Percentiles rank a stretch among this genome's conserved stretches.
phyloP scores from a whole-genome alignment of 75 land plant species.

The Pseudotsuga menziesii region DNA sequence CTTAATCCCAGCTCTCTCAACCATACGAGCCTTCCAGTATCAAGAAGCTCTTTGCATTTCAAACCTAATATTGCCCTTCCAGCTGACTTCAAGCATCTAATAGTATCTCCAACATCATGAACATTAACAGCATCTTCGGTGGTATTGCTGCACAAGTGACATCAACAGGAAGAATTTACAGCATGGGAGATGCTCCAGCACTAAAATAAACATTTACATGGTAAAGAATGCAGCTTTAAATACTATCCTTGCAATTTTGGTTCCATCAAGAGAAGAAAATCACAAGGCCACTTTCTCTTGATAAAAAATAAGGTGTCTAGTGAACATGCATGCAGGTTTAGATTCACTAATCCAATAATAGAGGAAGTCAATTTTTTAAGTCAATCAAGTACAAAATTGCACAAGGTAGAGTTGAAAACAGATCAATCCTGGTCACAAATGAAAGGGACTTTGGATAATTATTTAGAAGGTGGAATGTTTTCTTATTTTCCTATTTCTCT shows the following conservation, averaged over 20 bases:
- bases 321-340: neutral
- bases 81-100: conserved; percentile 35
- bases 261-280: neutral
- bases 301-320: neutral
- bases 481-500: too few relatives aligned
- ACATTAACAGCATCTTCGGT: neutral
- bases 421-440: too few relatives aligned
- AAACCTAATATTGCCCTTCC: conserved; percentile 71
- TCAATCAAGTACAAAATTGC: too few relatives aligned
- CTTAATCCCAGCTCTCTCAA: conserved; percentile 47
- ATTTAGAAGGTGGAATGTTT: too few relatives aligned
- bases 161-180: neutral
- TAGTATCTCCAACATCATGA: conserved; percentile 16
- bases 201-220: neutral
- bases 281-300: neutral
- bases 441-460: too few relatives aligned
- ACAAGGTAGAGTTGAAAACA: too few relatives aligned
- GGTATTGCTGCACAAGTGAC: conserved; percentile 4
- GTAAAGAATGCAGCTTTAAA: neutral
- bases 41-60: conserved; percentile 89
- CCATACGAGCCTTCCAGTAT: conserved; percentile 72
- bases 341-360: neutral
- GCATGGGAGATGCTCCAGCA: neutral
- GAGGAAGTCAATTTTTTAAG: neutral
- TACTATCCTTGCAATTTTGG: neutral